These are phyloP conservation scores for Penicillium vulpinum DNA, from an alignment of 2,329 filamentous ascomycete species.

Conservation along the genomic window DNA sequence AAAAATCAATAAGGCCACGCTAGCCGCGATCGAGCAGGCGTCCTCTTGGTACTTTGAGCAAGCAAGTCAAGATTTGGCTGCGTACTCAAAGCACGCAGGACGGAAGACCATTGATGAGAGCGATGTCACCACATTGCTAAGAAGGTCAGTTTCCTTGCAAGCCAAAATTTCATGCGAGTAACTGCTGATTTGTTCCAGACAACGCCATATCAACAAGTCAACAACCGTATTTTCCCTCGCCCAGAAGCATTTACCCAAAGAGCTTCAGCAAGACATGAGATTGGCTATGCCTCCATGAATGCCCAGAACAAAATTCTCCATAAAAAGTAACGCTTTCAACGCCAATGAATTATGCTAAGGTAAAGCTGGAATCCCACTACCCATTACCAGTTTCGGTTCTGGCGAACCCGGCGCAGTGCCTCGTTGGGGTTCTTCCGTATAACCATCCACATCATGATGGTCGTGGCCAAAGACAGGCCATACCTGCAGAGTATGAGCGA, in stretches of 20 bases:
- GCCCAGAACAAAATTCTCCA: not conserved
- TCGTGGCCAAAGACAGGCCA: conserved; percentile 76
- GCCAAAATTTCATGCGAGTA: not conserved
- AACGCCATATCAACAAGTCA: conserved; percentile 70
- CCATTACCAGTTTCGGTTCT: conserved; percentile 71
- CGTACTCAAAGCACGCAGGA: conserved; percentile 78
- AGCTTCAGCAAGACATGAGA: conserved; percentile 76
- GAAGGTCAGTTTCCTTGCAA: conserved; percentile 60
- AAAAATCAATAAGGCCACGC: conserved; percentile 70
- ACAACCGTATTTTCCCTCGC: conserved; percentile 84
- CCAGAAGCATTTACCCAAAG: conserved; percentile 75
- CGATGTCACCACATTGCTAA: conserved; percentile 80
- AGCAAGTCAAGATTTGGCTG: conserved; percentile 73
- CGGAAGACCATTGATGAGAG: conserved; percentile 83
- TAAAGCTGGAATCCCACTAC: conserved; percentile 4
- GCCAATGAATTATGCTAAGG: conserved; percentile 30
- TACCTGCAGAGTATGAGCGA: conserved; percentile 63
- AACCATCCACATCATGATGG: conserved; percentile 96
- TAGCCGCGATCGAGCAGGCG: conserved; percentile 74
- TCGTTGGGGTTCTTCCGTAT: conserved; percentile 80
- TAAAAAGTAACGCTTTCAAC: conserved; percentile 35
- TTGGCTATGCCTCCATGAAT: conserved; percentile 41
- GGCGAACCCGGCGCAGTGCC: conserved; percentile 69
- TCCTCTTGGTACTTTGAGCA: conserved; percentile 94
- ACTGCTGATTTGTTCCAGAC: conserved; percentile 56